These are phyloP conservation scores for Acer negundo DNA, from an alignment of 345 rosid species.

Conservation along the genomic window DNA sequence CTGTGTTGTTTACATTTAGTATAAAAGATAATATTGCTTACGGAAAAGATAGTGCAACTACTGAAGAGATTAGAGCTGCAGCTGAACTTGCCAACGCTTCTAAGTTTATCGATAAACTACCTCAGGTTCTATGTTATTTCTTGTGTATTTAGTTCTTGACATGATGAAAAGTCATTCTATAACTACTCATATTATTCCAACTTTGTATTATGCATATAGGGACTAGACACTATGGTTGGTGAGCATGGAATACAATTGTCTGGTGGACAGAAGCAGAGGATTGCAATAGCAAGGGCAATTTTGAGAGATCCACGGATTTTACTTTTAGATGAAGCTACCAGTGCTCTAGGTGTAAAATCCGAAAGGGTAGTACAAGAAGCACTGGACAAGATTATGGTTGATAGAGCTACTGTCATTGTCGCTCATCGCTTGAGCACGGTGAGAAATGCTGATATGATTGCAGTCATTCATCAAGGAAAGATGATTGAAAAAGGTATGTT, in stretches of 20 bases:
- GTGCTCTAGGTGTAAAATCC: slow-evolving; percentile 87
- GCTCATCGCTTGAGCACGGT: slow-evolving; percentile 88
- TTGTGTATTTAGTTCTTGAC: too few relatives aligned
- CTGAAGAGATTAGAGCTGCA: slow-evolving; percentile 63
- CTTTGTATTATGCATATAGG: slow-evolving; percentile 32
- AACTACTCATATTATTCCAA: not conserved
- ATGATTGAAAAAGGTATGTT: slow-evolving; percentile 39
- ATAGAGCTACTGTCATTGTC: slow-evolving; percentile 71
- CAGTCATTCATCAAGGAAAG: slow-evolving; percentile 78
- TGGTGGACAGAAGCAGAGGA: slow-evolving; percentile 95
- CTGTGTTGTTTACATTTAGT: slow-evolving; percentile 66
- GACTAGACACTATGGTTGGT: slow-evolving; percentile 86
- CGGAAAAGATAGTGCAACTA: slow-evolving; percentile 70
- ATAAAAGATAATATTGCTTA: slow-evolving; percentile 72
- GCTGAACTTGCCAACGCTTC: slow-evolving; percentile 78
- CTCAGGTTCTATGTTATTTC: slow-evolving; percentile 40
- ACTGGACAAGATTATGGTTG: slow-evolving; percentile 74
- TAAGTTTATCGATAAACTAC: slow-evolving; percentile 70
- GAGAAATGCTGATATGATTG: slow-evolving; percentile 66
- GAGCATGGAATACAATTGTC: slow-evolving; percentile 93
- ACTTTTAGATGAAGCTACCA: slow-evolving; percentile 88
- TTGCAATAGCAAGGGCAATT: slow-evolving; percentile 88
- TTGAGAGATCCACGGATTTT: slow-evolving; percentile 72
- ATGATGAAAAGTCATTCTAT: not conserved
- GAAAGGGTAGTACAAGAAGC: slow-evolving; percentile 85